phyloP scores from a whole-genome alignment of 2,329 filamentous ascomycete genomes.

The Aureobasidium sp. region DNA sequence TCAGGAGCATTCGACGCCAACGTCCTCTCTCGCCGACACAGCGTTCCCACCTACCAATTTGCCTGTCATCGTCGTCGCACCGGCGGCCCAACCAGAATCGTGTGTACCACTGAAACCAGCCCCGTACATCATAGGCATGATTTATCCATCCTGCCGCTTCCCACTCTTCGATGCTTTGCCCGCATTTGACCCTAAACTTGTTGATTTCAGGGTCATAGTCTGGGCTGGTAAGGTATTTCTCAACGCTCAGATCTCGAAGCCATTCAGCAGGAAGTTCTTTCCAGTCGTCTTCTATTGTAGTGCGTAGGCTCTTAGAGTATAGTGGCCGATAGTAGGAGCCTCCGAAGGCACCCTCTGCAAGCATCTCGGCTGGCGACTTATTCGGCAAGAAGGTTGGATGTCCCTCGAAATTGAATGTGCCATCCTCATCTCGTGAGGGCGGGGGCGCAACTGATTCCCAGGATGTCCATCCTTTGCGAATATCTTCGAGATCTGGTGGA shows the following conservation, averaged over 20 bases:
- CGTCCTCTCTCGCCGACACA: conserved; percentile 48
- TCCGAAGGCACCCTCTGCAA: conserved; percentile 48
- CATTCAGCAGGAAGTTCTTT: conserved; percentile 40
- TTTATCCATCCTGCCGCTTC: conserved; percentile 50
- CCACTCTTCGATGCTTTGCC: conserved; percentile 51
- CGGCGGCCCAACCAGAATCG: conserved; percentile 46
- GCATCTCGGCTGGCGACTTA: conserved; percentile 47
- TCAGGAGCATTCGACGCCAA: conserved; percentile 46
- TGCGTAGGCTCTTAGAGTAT: conserved; percentile 37
- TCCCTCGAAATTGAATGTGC: conserved; percentile 40
- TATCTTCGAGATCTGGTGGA: conserved; percentile 26
- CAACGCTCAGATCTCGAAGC: conserved; percentile 36
- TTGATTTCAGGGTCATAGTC: conserved; percentile 44
- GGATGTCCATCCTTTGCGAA: conserved; percentile 36
- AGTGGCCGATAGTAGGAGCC: conserved; percentile 47
- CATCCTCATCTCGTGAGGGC: conserved; percentile 38
- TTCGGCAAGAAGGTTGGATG: conserved; percentile 45
- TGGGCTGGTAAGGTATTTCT: conserved; percentile 34
- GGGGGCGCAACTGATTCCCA: conserved; percentile 37
- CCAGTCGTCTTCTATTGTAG: conserved; percentile 42
- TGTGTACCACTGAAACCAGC: conserved; percentile 54
- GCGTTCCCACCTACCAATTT: conserved; percentile 46
- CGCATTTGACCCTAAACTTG: conserved; percentile 47
- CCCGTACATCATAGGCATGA: conserved; percentile 47
- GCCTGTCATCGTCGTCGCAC: conserved; percentile 47